Percentiles rank a stretch among this genome's conserved stretches.
Evolutionary conservation across 1,139 yeast genomes (phyloP).

Genomic region (Blastobotrys niveus): DNA sequence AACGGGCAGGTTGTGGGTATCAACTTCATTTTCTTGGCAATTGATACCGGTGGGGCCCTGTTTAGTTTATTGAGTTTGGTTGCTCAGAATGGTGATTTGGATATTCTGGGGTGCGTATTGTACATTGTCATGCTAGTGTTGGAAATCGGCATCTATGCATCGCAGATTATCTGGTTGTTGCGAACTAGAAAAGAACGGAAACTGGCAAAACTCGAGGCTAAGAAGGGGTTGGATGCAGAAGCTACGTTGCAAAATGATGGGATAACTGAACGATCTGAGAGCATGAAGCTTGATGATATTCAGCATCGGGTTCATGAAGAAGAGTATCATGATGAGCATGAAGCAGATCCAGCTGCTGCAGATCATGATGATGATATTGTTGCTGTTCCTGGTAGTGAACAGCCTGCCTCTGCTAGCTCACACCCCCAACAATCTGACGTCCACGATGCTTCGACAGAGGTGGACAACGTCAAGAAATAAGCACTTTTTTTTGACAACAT

Average conservation of each 20-base stretch:
- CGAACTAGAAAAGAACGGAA: slow-evolving; percentile 39
- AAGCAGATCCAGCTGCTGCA: not conserved
- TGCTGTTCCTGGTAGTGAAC: too few relatives aligned
- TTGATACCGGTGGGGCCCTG: slow-evolving; percentile 79
- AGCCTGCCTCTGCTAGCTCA: too few relatives aligned
- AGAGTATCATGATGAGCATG: not conserved
- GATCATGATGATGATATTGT: not conserved
- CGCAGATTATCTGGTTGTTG: slow-evolving; percentile 68
- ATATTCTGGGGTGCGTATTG: slow-evolving; percentile 69
- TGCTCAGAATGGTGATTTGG: slow-evolving; percentile 41
- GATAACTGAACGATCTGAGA: not conserved
- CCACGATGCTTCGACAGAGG: too few relatives aligned
- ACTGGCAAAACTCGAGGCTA: slow-evolving; percentile 11
- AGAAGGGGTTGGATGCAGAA: too few relatives aligned
- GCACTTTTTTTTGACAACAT: too few relatives aligned
- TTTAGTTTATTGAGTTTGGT: slow-evolving; percentile 57
- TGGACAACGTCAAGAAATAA: too few relatives aligned
- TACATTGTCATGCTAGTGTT: slow-evolving; percentile 66
- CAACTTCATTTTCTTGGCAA: slow-evolving; percentile 69
- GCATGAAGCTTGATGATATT: not conserved
- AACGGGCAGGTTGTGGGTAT: slow-evolving; percentile 83
- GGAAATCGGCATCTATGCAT: slow-evolving; percentile 69
- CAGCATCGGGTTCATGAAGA: too few relatives aligned
- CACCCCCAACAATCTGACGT: too few relatives aligned
- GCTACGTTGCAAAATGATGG: too few relatives aligned